Conservation (phyloP, 2,329 filamentous ascomycete species). For the Acrocalymma vagum region DNA sequence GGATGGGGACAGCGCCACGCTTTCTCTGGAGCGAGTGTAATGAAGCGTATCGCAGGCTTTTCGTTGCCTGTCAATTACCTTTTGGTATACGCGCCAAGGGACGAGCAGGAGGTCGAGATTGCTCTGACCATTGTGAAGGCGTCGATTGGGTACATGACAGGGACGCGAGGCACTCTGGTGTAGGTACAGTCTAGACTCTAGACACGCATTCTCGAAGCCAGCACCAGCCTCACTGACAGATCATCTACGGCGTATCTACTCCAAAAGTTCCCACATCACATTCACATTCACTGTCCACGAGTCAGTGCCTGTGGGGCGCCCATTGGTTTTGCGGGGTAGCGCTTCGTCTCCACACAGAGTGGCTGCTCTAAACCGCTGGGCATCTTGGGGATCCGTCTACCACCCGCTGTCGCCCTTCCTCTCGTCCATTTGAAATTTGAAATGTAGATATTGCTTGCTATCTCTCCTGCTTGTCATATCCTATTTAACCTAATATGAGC, state of each 20-base stretch:
- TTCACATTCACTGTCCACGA: background rate
- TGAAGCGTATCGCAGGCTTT: slow-evolving; percentile 17
- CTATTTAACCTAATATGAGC: too few relatives aligned
- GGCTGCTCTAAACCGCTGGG: slow-evolving; percentile 2
- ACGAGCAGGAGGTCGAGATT: slow-evolving; percentile 28
- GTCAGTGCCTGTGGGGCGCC: slow-evolving; percentile 17
- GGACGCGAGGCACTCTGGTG: slow-evolving; percentile 19
- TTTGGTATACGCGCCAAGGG: slow-evolving; percentile 29
- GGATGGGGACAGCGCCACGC: slow-evolving; percentile 28
- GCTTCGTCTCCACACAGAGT: slow-evolving; percentile 7
- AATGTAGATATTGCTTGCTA: too few relatives aligned
- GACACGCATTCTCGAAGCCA: slow-evolving; percentile 1
- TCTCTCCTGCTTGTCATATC: too few relatives aligned
- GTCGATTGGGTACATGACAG: slow-evolving; percentile 24
- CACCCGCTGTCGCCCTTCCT: background rate
- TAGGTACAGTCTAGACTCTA: slow-evolving; percentile 6
- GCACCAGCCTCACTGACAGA: slow-evolving; percentile 4
- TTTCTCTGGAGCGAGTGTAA: slow-evolving; percentile 10
- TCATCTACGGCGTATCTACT: background rate
- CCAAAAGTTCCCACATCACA: too few relatives aligned
- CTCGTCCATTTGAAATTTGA: background rate
- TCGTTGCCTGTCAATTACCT: slow-evolving; percentile 25
- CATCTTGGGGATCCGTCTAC: background rate
- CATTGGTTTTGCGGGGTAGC: slow-evolving; percentile 19
- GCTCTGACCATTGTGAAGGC: slow-evolving; percentile 20